phyloP scores from a whole-genome alignment of 108 stramenopile species.

The Stephanodiscus triporus region DNA sequence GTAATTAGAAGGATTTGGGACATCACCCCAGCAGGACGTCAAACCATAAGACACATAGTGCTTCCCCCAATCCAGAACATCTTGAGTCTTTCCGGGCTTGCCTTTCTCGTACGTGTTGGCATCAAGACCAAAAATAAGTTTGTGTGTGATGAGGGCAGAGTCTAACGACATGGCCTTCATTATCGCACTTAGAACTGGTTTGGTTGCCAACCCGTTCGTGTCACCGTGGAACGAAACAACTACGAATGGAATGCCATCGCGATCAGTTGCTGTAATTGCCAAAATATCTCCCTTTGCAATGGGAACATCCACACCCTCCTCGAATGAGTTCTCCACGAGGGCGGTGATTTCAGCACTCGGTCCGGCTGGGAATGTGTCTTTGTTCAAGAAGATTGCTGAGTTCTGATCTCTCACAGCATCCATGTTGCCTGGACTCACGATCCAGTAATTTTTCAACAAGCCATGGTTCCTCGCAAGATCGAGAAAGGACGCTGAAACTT shows the following conservation, averaged over 20 bases:
- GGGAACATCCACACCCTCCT: constrained; percentile 56
- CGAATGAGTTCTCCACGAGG: constrained; percentile 47
- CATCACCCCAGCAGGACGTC: constrained; percentile 66
- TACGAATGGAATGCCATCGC: constrained; percentile 50
- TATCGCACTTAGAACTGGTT: constrained; percentile 64
- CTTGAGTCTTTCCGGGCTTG: constrained; percentile 63
- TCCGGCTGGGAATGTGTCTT: constrained; percentile 48
- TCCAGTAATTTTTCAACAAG: constrained; percentile 49
- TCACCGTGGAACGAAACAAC: constrained; percentile 77
- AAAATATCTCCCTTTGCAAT: constrained; percentile 73
- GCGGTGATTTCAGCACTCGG: constrained; percentile 52
- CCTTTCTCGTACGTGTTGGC: constrained; percentile 70
- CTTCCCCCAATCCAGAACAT: constrained; percentile 63
- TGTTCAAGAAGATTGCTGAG: constrained; percentile 65
- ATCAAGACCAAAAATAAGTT: constrained; percentile 73
- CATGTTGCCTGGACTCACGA: constrained; percentile 52
- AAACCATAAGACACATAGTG: constrained; percentile 55
- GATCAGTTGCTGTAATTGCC: constrained; percentile 51
- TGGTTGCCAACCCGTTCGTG: constrained; percentile 76
- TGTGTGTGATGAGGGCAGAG: constrained; percentile 41
- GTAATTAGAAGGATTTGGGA: constrained; percentile 57
- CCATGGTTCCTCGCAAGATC: constrained; percentile 62
- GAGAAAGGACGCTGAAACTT: constrained; percentile 87
- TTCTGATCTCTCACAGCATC: constrained; percentile 76
- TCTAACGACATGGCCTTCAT: constrained; percentile 48